These are phyloP conservation scores for Candida gigantensis DNA, from an alignment of 1,139 yeast species.

Conservation along the genomic window DNA sequence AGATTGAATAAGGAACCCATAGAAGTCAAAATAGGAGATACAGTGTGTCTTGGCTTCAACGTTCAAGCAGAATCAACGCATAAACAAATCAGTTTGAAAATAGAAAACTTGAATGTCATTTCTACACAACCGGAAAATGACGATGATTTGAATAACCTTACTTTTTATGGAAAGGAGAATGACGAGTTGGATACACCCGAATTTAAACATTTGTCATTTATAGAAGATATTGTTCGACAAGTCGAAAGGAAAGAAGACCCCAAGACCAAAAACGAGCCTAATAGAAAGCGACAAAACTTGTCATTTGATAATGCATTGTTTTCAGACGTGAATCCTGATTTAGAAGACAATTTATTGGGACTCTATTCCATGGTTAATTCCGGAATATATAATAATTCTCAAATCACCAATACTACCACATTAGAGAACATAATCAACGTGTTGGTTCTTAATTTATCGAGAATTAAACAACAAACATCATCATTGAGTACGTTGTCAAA, in stretches of 20 bases:
- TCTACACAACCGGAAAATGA: constrained; percentile 27
- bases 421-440: constrained; percentile 42
- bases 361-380: constrained; percentile 55
- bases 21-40: constrained; percentile 73
- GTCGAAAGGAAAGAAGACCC: constrained; percentile 8
- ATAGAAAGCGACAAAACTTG: constrained; percentile 7
- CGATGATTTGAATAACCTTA: constrained; percentile 7
- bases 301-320: constrained; percentile 74
- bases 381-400: constrained; percentile 65
- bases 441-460: constrained; percentile 30
- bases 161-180: constrained; percentile 2
- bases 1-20: constrained; percentile 67
- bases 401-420: constrained; percentile 55
- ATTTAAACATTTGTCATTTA: constrained; percentile 45
- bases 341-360: constrained; percentile 63
- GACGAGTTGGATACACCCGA: constrained; percentile 24
- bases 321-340: constrained; percentile 67
- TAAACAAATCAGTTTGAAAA: constrained; percentile 78
- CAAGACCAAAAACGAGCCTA: constrained; percentile 9
- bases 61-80: constrained; percentile 82
- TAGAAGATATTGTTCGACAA: constrained; percentile 37
- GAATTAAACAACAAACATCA: constrained; percentile 39
- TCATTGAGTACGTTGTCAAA: constrained; percentile 32
- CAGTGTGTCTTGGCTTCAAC: constrained; percentile 87
- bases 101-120: constrained; percentile 69